Conservation (phyloP, 345 rosid genomes). For the Dipteronia sinensis region DNA sequence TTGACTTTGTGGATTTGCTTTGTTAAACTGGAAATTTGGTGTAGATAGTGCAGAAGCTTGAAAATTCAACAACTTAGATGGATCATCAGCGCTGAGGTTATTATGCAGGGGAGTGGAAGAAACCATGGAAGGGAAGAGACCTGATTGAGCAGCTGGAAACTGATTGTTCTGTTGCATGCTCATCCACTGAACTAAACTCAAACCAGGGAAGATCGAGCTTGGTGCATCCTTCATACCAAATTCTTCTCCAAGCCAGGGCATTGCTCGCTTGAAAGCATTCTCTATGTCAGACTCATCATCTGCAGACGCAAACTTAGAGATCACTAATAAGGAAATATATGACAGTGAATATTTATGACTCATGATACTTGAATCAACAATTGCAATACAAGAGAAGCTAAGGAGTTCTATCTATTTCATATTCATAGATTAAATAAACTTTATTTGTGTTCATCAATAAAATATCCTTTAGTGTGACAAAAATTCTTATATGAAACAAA, state of each 20-base stretch:
- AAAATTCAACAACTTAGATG: conserved; percentile 80
- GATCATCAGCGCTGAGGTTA: conserved; percentile 65
- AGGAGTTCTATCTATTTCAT: background rate
- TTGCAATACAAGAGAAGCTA: background rate
- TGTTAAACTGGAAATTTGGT: conserved; percentile 63
- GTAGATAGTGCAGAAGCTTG: conserved; percentile 63
- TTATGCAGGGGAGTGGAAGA: conserved; percentile 56
- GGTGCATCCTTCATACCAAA: conserved; percentile 81
- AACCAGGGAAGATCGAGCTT: conserved; percentile 80
- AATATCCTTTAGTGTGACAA: no score
- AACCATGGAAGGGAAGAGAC: conserved; percentile 58
- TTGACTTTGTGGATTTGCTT: conserved; percentile 56
- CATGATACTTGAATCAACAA: background rate
- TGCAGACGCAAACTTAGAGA: conserved; percentile 37
- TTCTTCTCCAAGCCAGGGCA: conserved; percentile 99
- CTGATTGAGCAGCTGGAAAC: conserved; percentile 62
- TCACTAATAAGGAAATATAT: conserved; percentile 16
- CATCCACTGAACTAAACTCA: conserved; percentile 98
- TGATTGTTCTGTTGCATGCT: conserved; percentile 94
- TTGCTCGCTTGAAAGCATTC: conserved; percentile 84
- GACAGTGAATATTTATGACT: background rate
- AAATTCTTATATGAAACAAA: no score
- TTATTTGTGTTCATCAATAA: no score
- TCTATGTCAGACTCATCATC: conserved; percentile 86
- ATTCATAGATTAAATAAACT: background rate